These are phyloP conservation scores for Colletotrichum karsti DNA, from an alignment of 2,329 filamentous ascomycete genomes.

Conservation along the genomic window DNA sequence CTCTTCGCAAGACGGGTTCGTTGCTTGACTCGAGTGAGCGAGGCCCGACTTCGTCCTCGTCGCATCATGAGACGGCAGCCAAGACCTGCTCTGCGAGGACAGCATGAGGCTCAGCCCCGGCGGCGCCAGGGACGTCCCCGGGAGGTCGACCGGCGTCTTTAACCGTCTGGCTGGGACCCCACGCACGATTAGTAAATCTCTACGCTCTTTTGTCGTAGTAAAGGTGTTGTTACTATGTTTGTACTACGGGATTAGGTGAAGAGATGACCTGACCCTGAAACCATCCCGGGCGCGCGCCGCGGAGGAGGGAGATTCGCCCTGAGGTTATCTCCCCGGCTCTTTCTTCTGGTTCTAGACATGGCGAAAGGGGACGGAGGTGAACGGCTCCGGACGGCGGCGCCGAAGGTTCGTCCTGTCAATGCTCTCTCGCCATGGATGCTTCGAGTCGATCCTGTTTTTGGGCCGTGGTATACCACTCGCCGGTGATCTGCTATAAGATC, in stretches of 20 bases:
- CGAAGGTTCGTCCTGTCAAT: constrained; percentile 4
- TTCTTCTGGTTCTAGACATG: not conserved
- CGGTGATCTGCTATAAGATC: constrained; percentile 8
- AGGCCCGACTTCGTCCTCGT: not conserved
- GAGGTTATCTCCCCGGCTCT: not conserved
- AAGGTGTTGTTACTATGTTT: not conserved
- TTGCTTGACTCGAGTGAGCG: constrained; percentile 2
- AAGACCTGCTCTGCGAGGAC: not conserved
- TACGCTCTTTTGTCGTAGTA: not conserved
- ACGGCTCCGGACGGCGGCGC: not conserved
- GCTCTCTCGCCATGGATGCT: not conserved
- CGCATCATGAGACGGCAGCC: constrained; percentile 22
- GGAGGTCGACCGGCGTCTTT: not conserved
- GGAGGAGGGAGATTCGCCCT: too few species aligned
- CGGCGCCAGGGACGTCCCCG: not conserved
- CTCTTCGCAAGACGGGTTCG: not conserved
- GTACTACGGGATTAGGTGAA: not conserved
- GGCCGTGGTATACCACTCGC: not conserved
- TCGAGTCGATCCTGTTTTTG: not conserved
- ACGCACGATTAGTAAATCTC: not conserved
- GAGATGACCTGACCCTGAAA: constrained; percentile 1
- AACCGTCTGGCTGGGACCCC: not conserved
- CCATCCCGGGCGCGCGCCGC: not conserved
- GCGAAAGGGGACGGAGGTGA: not conserved
- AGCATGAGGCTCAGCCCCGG: constrained; percentile 8